These are phyloP conservation scores for Albugo candida DNA, from an alignment of 352 stramenopile species.

Conservation along the genomic window DNA sequence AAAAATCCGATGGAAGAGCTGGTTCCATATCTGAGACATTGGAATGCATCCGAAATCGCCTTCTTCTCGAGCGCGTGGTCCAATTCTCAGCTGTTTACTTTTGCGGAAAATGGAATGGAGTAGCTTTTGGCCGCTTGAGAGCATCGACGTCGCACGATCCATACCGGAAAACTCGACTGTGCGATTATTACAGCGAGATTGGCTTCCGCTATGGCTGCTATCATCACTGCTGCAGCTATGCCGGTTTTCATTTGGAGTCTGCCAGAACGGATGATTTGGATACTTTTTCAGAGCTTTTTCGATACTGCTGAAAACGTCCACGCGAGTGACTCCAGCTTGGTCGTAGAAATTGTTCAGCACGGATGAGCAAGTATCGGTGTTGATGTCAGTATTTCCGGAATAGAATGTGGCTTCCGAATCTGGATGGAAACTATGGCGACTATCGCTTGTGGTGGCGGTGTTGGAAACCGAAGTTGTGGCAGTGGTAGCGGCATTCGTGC, in stretches of 20 bases:
- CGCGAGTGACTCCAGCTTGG: conserved; percentile 42
- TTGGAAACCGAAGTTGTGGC: conserved; percentile 14
- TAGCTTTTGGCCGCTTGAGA: conserved; percentile 40
- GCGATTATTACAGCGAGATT: neutral
- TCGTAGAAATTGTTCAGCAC: too few species aligned
- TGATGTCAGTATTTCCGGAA: too few species aligned
- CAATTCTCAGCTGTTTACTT: too few species aligned
- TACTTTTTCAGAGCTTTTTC: conserved; percentile 37
- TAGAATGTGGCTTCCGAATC: conserved; percentile 7
- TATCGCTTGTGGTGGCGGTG: conserved; percentile 10
- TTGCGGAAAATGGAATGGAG: conserved; percentile 32
- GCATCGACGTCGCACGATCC: conserved; percentile 18
- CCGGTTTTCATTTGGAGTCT: too few species aligned
- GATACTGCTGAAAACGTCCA: conserved; percentile 61
- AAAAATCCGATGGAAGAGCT: conserved; percentile 17
- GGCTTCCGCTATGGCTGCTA: neutral
- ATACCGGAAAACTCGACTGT: conserved; percentile 9
- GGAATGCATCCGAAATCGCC: conserved; percentile 33
- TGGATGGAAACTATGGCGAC: conserved; percentile 17
- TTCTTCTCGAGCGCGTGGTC: conserved; percentile 13
- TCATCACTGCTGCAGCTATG: too few species aligned
- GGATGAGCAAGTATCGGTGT: too few species aligned
- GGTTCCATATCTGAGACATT: conserved; percentile 16
- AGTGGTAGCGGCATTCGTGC: conserved; percentile 10
- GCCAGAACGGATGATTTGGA: too few species aligned